Conservation (phyloP, 805 yeast genomes). For the Metschnikowia arizonensis region DNA sequence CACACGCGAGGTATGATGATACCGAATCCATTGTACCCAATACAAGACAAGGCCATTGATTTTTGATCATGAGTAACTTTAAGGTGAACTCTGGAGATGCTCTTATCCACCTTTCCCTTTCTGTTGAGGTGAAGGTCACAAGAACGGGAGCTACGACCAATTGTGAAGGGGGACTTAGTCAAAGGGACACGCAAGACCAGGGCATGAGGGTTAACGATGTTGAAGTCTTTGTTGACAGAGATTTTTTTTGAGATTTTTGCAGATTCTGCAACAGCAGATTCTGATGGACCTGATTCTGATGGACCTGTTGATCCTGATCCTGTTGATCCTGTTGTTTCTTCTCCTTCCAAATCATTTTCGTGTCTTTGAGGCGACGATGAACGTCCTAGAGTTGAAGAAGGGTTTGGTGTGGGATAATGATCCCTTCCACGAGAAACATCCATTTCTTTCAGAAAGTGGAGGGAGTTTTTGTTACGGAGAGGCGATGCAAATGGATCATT, state of each 20-base stretch:
- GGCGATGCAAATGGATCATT: slow-evolving; percentile 13
- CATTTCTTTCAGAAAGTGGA: neutral
- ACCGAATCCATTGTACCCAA: slow-evolving; percentile 78
- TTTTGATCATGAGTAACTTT: slow-evolving; percentile 42
- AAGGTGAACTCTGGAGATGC: slow-evolving; percentile 67
- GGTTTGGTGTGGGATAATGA: slow-evolving; percentile 68
- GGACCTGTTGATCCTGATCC: too few species aligned
- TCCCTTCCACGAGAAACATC: slow-evolving; percentile 17
- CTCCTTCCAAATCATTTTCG: slow-evolving; percentile 3
- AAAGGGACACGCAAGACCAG: slow-evolving; percentile 37
- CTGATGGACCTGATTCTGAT: too few species aligned
- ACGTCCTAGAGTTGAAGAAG: slow-evolving; percentile 47
- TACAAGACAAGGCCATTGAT: slow-evolving; percentile 57
- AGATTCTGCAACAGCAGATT: too few species aligned
- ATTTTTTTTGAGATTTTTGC: slow-evolving; percentile 4
- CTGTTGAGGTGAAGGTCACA: slow-evolving; percentile 45
- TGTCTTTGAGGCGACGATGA: slow-evolving; percentile 37
- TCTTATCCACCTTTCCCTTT: slow-evolving; percentile 40
- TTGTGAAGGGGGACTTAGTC: slow-evolving; percentile 38
- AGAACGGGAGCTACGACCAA: slow-evolving; percentile 68
- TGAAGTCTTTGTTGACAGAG: slow-evolving; percentile 31
- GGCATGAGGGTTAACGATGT: slow-evolving; percentile 32
- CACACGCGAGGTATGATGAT: slow-evolving; percentile 57
- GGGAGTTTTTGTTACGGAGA: slow-evolving; percentile 3
- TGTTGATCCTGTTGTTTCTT: neutral